Evolutionary conservation across 257 asterid genomes (phyloP).

Genomic region (Fraxinus quadrangulata): DNA sequence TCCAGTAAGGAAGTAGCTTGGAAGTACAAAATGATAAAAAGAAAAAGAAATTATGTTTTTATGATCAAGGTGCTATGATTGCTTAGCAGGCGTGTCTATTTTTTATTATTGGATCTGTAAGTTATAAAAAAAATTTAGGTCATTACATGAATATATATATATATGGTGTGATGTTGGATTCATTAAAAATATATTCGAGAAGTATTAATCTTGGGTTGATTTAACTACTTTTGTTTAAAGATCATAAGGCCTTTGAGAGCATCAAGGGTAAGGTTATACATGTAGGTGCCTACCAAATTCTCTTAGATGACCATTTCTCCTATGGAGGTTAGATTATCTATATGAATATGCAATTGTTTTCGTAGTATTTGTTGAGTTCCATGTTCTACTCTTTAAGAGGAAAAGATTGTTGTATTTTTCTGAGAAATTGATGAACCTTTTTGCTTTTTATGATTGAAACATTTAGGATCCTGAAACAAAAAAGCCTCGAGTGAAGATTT

Average conservation of each 20-base stretch:
- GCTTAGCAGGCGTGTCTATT: background rate
- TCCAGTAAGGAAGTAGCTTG: background rate
- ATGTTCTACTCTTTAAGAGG: slow-evolving; percentile 16
- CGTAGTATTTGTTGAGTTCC: slow-evolving; percentile 3
- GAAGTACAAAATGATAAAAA: background rate
- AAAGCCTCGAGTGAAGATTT: slow-evolving; percentile 90
- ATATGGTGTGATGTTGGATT: background rate
- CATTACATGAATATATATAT: background rate
- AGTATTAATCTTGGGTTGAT: background rate
- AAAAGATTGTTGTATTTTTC: background rate
- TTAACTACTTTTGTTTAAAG: background rate
- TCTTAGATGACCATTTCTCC: background rate
- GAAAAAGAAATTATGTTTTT: background rate
- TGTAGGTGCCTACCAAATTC: background rate
- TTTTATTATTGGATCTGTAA: background rate
- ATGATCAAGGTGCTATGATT: background rate
- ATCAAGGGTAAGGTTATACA: background rate
- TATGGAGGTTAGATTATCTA: background rate
- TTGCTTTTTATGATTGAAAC: slow-evolving; percentile 29
- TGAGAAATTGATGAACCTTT: slow-evolving; percentile 20
- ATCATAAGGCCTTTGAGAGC: background rate
- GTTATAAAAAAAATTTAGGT: background rate
- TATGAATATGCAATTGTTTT: background rate
- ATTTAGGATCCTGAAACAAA: slow-evolving; percentile 92
- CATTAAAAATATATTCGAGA: background rate